These are phyloP conservation scores for Ceriops zippeliana DNA, from an alignment of 345 rosid species.

Conservation along the genomic window DNA sequence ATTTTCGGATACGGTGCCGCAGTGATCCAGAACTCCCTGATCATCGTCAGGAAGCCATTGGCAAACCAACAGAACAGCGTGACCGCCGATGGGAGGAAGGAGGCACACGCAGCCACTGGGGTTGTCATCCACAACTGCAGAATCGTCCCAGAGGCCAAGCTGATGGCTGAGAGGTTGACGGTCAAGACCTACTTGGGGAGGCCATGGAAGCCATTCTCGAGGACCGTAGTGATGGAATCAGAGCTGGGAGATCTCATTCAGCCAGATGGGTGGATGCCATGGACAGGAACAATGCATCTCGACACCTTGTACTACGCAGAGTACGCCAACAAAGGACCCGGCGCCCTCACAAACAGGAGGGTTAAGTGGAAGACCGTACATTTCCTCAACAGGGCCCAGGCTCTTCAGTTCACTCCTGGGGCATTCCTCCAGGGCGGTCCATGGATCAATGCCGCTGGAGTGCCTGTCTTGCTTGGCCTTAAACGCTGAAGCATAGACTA, in stretches of 20 bases:
- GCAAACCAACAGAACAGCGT: conserved; percentile 44
- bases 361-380: conserved; percentile 49
- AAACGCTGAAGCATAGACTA: not conserved
- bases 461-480: conserved; percentile 42
- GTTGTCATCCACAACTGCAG: conserved; percentile 70
- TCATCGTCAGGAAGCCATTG: conserved; percentile 50
- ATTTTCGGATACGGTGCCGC: conserved; percentile 60
- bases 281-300: conserved; percentile 36
- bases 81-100: conserved; percentile 50
- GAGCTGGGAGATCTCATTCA: conserved; percentile 52
- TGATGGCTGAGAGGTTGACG: conserved; percentile 30
- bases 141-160: conserved; percentile 56
- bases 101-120: conserved; percentile 30
- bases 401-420: conserved; percentile 36
- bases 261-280: conserved; percentile 52
- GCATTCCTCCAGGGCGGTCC: conserved; percentile 31
- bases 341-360: conserved; percentile 41
- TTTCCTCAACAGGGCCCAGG: conserved; percentile 30
- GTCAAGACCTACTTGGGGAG: conserved; percentile 58
- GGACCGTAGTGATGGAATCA: conserved; percentile 54
- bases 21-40: conserved; percentile 62
- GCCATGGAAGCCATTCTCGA: conserved; percentile 63
- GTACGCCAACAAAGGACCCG: conserved; percentile 59
- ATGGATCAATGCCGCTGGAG: conserved; percentile 42
- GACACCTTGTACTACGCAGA: conserved; percentile 49